Evolutionary conservation across 768 basidiomycete genomes (phyloP).

Genomic region (Leccinum boreale): DNA sequence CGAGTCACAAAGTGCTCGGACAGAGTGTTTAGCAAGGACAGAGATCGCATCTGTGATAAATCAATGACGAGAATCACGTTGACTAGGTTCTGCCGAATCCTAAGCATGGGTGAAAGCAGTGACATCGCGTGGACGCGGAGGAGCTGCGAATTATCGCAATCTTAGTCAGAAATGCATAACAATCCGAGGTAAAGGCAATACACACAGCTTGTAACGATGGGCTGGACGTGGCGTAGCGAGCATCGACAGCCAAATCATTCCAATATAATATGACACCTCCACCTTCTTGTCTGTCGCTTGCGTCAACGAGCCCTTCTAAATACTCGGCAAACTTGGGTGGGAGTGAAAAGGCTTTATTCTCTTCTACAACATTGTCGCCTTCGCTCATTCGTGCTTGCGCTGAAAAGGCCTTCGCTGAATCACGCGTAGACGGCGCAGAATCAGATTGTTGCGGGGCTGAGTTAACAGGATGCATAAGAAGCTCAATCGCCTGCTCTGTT

Average conservation of each 20-base stretch:
- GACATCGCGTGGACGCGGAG: slow-evolving; percentile 32
- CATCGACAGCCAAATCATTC: slow-evolving; percentile 90
- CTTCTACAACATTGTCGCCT: slow-evolving; percentile 44
- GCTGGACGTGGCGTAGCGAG: slow-evolving; percentile 51
- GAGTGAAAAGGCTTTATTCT: slow-evolving; percentile 85
- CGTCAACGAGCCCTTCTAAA: slow-evolving; percentile 79
- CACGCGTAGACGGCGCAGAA: slow-evolving; percentile 1
- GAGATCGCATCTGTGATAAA: slow-evolving; percentile 56
- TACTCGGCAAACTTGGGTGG: slow-evolving; percentile 25
- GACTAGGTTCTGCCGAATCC: slow-evolving; percentile 76
- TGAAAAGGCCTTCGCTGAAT: slow-evolving; percentile 10
- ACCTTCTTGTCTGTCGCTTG: slow-evolving; percentile 81
- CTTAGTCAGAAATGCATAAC: not conserved
- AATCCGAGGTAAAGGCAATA: not conserved
- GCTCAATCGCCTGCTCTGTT: slow-evolving; percentile 61
- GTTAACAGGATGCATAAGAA: slow-evolving; percentile 66
- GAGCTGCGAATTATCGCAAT: slow-evolving; percentile 19
- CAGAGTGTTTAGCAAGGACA: slow-evolving; percentile 62
- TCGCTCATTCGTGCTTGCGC: not conserved
- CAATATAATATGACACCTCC: slow-evolving; percentile 76
- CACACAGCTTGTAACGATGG: slow-evolving; percentile 50
- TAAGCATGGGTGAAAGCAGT: slow-evolving; percentile 75
- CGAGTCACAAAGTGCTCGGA: slow-evolving; percentile 71
- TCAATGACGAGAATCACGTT: slow-evolving; percentile 84
- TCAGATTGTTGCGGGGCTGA: slow-evolving; percentile 45